Evolutionary conservation across 2,329 filamentous ascomycete species (phyloP), one percentile per base, ranked within the genome.

Genomic region (Ophiocordyceps camponoti-rufipedis): DNA sequence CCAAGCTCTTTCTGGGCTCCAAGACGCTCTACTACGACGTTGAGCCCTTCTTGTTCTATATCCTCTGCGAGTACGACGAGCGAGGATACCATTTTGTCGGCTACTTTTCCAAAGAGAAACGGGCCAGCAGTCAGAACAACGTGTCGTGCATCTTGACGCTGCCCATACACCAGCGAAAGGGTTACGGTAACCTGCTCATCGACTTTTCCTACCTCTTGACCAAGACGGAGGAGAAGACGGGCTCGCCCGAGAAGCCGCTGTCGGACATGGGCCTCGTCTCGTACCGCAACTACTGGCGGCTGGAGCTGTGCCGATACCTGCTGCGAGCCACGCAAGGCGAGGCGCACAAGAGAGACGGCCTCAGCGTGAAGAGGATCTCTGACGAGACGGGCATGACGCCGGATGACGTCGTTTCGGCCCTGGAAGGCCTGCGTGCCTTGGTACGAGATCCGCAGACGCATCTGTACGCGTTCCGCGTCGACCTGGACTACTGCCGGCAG

Each of bases 101-200:
- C n/a, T 98, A 98, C 59, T 98, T 98, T 56, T 96, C 91, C 44
- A 98, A 98, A 61, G 91, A 98, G 65, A 98, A 98, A 65, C 75
- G 93, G 41, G 82, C 86, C 2, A 89, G 85, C 61, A 94, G 87
- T 49, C 82, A 88, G 54, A 96, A 98, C 62, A 98, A 98, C 52
- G 91, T 98, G 43, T 95, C 87, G 9, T 98, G 91, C 62, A 98
- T 98, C 53, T 68, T 98, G 43, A 94, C 94, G 4, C 68, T 98
- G 38, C 91, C 91, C 0, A 95, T 96, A 46, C 91, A 96, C 58
- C 89, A 95, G 65, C 81, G 93, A 46, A 94, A 95, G 61, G 91
- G 91, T 47, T 98, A 96, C 54, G 91, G 93, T 6, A 89, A 95
- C 56, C 78, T 96, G 19, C 74, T 98, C 42, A 98, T 98, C 54